Conservation (phyloP, 805 yeast species). For the Yarrowia osloensis region DNA sequence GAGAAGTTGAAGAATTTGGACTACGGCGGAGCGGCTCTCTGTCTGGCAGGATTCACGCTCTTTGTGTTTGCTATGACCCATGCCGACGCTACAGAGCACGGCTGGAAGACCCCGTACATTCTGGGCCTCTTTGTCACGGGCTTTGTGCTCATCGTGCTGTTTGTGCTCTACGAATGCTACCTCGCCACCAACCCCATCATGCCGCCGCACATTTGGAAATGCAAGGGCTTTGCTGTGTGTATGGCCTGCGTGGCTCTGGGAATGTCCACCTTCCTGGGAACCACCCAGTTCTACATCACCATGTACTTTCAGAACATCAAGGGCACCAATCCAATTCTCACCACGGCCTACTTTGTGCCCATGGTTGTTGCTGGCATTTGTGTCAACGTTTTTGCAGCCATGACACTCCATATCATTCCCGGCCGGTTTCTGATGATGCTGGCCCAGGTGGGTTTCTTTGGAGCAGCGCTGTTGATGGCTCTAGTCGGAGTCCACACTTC, state of each 20-base stretch:
- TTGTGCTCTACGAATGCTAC: slow-evolving; percentile 46
- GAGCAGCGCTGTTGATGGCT: slow-evolving; percentile 48
- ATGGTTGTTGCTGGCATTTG: slow-evolving; percentile 48
- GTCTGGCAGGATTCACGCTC: slow-evolving; percentile 47
- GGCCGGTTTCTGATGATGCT: slow-evolving; percentile 45
- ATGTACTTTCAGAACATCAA: slow-evolving; percentile 49
- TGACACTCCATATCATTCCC: slow-evolving; percentile 49
- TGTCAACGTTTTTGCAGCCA: slow-evolving; percentile 51
- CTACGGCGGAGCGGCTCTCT: slow-evolving; percentile 49
- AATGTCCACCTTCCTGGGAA: slow-evolving; percentile 51
- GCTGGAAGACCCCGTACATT: slow-evolving; percentile 53
- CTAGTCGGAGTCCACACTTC: slow-evolving; percentile 44
- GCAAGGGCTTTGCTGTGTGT: slow-evolving; percentile 45
- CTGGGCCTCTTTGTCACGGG: slow-evolving; percentile 49
- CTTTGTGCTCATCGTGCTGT: slow-evolving; percentile 41
- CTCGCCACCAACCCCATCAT: slow-evolving; percentile 49
- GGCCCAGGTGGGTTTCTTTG: slow-evolving; percentile 45
- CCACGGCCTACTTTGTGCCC: slow-evolving; percentile 50
- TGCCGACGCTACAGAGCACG: slow-evolving; percentile 46
- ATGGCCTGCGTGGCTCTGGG: slow-evolving; percentile 45
- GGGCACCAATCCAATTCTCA: slow-evolving; percentile 46
- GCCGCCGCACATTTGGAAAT: slow-evolving; percentile 51
- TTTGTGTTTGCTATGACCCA: slow-evolving; percentile 51
- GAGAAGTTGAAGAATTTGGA: slow-evolving; percentile 43
- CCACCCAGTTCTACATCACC: slow-evolving; percentile 46